Evolutionary conservation across 257 asterid genomes (phyloP), one percentile per base, ranked within the genome.

Genomic region (Scutellaria barbata): DNA sequence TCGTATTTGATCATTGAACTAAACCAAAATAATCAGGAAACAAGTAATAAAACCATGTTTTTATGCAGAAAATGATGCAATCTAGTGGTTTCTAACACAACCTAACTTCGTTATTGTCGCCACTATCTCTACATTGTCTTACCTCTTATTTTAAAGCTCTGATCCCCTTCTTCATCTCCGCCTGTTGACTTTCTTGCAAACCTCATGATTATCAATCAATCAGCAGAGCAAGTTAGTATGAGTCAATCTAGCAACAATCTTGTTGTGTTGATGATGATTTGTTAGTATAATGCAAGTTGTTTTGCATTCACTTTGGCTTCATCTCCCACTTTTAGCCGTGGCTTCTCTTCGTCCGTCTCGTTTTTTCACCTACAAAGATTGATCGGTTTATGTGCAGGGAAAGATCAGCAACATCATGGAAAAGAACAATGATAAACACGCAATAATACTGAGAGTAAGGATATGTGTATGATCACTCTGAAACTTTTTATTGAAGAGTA

Each of bases 401-500:
- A 52, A 66, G 43, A 61, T 77, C 73, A 45, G 9, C 2, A 40
- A 35, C 72, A 16, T 54, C 76, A 81, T 79, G 88, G 84, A 66
- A 12, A 74, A 63, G 42, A 79, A 67, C 50, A 68, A 16, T 37
- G 82, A 76, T 50, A 78, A 76, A 20, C 81, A 41, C 37, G 14
- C 11, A 11, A 45, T 80, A 35, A 42, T 75, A 11, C 53, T 62
- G 14, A 79, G 79, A 86, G 88, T 81, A 73, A 69, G 64, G 63
- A 52, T n/a, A 45, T 53, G 18, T 16, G 10, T 6, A 14, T 54
- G 45, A 54, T 37, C 55, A 54, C 63, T 66, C 52, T 12, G 51
- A 45, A 56, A 51, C 10, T 17, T 20, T 54, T 33, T 8, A 22
- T 7, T 22, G 1, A 22, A 22, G 25, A 22, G 25, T 17, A 17